These are phyloP conservation scores for Piper betle DNA, from an alignment of 164 flowering plant genomes.

Conservation along the genomic window DNA sequence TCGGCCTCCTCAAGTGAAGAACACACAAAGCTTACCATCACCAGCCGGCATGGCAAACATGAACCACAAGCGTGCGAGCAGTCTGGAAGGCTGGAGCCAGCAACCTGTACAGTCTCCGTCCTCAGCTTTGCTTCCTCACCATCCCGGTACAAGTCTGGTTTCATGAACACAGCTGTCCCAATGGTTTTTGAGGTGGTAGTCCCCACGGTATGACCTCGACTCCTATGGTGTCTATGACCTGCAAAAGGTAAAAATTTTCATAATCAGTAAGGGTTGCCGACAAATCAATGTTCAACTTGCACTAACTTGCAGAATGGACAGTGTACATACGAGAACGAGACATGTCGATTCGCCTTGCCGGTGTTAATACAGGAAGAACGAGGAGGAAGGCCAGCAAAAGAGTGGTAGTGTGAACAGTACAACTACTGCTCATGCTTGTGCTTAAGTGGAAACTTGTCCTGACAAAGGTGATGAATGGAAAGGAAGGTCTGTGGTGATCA, in stretches of 20 bases:
- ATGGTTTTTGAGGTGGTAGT: slow-evolving; percentile 4
- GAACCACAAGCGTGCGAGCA: slow-evolving; percentile 89
- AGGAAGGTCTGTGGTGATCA: background rate
- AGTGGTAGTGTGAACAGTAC: slow-evolving; percentile 8
- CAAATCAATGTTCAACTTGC: background rate
- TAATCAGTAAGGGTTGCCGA: background rate
- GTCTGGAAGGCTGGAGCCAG: slow-evolving; percentile 84
- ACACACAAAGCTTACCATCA: slow-evolving; percentile 77
- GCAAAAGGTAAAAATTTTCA: background rate
- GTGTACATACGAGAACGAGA: slow-evolving; percentile 14
- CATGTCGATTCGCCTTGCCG: slow-evolving; percentile 18
- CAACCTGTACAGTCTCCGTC: slow-evolving; percentile 38
- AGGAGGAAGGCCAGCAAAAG: slow-evolving; percentile 12
- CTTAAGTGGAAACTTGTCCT: background rate
- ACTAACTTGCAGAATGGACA: background rate
- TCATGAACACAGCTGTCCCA: slow-evolving; percentile 3
- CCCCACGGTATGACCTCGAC: slow-evolving; percentile 17
- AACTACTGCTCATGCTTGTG: slow-evolving; percentile 19
- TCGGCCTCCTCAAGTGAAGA: slow-evolving; percentile 63
- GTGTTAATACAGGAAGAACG: slow-evolving; percentile 14
- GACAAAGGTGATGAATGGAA: background rate
- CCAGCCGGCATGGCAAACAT: slow-evolving; percentile 74
- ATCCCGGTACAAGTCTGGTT: slow-evolving; percentile 1
- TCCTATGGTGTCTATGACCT: background rate
- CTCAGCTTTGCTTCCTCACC: slow-evolving; percentile 3